A percentile compares a stretch with the other conserved stretches of the same genome.
Conservation (phyloP, 1,284 basidiomycete genomes). For the Sporisorium scitamineum region DNA sequence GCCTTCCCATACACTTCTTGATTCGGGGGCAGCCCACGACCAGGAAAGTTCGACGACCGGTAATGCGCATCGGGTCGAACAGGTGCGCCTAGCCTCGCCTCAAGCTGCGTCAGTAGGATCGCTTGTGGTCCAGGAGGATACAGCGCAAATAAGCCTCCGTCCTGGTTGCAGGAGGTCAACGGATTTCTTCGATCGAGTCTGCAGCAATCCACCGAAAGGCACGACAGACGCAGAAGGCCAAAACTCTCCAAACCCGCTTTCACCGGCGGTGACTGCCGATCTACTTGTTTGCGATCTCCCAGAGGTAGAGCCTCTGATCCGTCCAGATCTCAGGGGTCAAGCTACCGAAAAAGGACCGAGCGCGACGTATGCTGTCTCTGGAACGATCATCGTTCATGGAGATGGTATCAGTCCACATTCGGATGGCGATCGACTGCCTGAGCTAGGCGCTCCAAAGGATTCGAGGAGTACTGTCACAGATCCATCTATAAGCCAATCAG, state of each 20-base stretch:
- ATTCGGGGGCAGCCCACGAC: conserved; percentile 14
- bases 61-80: too few species aligned
- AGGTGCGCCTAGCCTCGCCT: not conserved
- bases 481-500: not conserved
- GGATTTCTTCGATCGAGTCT: conserved; percentile 50
- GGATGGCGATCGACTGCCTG: conserved; percentile 4
- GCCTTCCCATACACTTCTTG: conserved; percentile 15
- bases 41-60: not conserved
- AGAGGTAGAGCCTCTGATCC: conserved; percentile 36
- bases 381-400: conserved; percentile 31
- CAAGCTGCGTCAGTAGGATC: not conserved
- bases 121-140: conserved; percentile 8
- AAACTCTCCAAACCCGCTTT: not conserved
- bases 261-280: conserved; percentile 24
- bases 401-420: not conserved
- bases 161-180: conserved; percentile 44
- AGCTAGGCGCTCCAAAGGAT: conserved; percentile 2
- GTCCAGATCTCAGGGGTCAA: conserved; percentile 2
- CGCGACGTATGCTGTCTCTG: conserved; percentile 39
- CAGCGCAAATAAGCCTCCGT: conserved; percentile 12
- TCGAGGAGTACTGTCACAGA: not conserved
- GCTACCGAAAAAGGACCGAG: not conserved
- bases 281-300: conserved; percentile 47
- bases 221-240: not conserved
- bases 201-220: conserved; percentile 9